A percentile compares a stretch with the other conserved stretches of the same genome.
These are phyloP conservation scores for Clavariopsis aquatica DNA, from an alignment of 495 filamentous ascomycete genomes.

Conservation along the genomic window DNA sequence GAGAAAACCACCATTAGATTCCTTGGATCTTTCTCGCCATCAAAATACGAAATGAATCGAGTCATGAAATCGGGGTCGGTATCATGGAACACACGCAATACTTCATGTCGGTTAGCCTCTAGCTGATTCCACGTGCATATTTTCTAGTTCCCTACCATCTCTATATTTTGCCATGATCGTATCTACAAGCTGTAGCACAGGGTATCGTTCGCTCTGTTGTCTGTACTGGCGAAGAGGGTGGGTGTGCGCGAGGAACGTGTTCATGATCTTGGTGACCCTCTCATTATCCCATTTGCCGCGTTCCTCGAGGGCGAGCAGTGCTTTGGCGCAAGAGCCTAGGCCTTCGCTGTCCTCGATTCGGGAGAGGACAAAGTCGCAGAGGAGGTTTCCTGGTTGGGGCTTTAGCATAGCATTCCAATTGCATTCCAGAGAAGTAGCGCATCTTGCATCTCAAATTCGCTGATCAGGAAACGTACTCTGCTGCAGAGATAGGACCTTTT, in stretches of 20 bases:
- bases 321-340: conserved; percentile 42
- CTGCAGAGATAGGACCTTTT: conserved; percentile 64
- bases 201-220: conserved; percentile 65
- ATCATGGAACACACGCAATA: conserved; percentile 41
- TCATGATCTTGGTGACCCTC: conserved; percentile 38
- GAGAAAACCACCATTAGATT: conserved; percentile 81
- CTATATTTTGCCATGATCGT: conserved; percentile 66
- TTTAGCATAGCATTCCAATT: conserved; percentile 6
- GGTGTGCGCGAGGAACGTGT: conserved; percentile 43
- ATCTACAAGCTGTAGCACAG: conserved; percentile 65
- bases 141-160: conserved; percentile 48
- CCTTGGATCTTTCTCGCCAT: conserved; percentile 74
- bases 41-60: conserved; percentile 66
- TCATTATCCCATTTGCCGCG: conserved; percentile 47
- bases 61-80: conserved; percentile 54
- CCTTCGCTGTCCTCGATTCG: conserved; percentile 46
- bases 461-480: conserved; percentile 49
- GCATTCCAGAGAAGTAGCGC: background rate
- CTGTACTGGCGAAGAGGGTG: conserved; percentile 47
- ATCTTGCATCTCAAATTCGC: background rate
- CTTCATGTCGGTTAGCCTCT: conserved; percentile 27
- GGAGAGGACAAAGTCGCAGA: conserved; percentile 48
- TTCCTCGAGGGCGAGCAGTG: conserved; percentile 44
- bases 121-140: background rate
- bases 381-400: conserved; percentile 39